These are phyloP conservation scores for Podospora pseudoanserina DNA, from an alignment of 495 filamentous ascomycete species.

Conservation along the genomic window DNA sequence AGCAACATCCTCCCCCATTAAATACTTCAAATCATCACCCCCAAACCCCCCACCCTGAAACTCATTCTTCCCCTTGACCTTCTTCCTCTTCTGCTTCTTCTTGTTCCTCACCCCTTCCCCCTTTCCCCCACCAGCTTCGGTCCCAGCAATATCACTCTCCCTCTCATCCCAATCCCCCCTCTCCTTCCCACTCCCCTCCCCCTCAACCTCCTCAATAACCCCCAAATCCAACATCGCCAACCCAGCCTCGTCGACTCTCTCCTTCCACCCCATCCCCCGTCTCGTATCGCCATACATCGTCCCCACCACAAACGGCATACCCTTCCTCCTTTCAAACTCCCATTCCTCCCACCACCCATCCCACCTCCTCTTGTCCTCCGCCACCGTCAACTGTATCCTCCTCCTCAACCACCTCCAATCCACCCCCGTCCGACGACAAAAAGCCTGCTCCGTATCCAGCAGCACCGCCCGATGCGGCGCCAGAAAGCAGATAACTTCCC, in stretches of 20 bases:
- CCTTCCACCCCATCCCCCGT: background rate
- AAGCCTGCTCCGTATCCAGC: background rate
- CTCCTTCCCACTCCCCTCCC: background rate
- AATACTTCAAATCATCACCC: background rate
- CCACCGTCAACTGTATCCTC: background rate
- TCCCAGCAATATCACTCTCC: background rate
- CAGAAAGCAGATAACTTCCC: too few species aligned
- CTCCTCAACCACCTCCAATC: background rate
- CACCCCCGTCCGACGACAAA: background rate
- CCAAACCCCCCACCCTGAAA: too few species aligned
- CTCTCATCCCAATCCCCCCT: background rate
- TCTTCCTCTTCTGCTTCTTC: background rate
- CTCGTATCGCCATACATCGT: background rate
- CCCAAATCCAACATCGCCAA: background rate
- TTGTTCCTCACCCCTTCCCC: background rate
- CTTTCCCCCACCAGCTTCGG: background rate
- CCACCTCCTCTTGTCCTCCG: background rate
- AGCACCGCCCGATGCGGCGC: background rate
- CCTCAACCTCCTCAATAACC: background rate
- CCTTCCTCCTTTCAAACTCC: too few species aligned
- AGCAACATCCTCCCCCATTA: background rate
- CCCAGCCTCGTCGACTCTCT: background rate
- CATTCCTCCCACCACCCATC: background rate
- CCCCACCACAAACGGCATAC: background rate
- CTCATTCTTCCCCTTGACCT: background rate